phyloP scores from a whole-genome alignment of 331 rosid genomes.

The Spiraea crenata region DNA sequence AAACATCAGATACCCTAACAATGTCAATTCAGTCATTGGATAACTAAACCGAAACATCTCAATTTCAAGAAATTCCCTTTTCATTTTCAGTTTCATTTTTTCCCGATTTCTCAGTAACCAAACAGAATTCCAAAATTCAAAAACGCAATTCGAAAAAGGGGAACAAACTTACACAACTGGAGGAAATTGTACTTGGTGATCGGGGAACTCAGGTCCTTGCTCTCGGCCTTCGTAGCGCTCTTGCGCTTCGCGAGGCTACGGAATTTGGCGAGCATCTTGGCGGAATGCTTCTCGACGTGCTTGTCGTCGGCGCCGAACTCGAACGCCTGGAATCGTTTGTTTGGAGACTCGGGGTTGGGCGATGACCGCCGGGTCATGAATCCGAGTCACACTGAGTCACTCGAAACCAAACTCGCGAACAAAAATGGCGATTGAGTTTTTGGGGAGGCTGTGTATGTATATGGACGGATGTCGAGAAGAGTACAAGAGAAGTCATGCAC shows the following conservation, averaged over 20 bases:
- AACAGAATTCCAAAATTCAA: background rate
- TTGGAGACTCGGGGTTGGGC: conserved; percentile 1
- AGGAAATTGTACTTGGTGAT: conserved; percentile 52
- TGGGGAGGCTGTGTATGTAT: background rate
- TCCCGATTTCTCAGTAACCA: background rate
- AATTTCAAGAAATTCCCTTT: background rate
- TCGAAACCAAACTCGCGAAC: background rate
- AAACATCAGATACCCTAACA: background rate
- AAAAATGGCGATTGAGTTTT: background rate
- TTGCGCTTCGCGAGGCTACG: conserved; percentile 30
- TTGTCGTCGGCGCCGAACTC: conserved; percentile 55
- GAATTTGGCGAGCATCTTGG: conserved; percentile 22
- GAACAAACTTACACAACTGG: conserved; percentile 43
- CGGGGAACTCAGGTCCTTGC: conserved; percentile 26
- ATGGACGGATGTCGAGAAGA: background rate
- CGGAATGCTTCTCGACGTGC: conserved; percentile 23
- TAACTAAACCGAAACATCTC: background rate
- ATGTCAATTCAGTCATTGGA: background rate
- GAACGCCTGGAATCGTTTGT: conserved; percentile 49
- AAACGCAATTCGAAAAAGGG: background rate
- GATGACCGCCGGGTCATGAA: conserved; percentile 17
- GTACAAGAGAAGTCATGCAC: background rate
- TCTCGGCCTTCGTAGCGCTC: background rate
- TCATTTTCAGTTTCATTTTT: background rate
- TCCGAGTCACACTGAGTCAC: no score